Base-by-base conservation (phyloP, 1,139 yeast genomes). In the Candida smagusa region DNA sequence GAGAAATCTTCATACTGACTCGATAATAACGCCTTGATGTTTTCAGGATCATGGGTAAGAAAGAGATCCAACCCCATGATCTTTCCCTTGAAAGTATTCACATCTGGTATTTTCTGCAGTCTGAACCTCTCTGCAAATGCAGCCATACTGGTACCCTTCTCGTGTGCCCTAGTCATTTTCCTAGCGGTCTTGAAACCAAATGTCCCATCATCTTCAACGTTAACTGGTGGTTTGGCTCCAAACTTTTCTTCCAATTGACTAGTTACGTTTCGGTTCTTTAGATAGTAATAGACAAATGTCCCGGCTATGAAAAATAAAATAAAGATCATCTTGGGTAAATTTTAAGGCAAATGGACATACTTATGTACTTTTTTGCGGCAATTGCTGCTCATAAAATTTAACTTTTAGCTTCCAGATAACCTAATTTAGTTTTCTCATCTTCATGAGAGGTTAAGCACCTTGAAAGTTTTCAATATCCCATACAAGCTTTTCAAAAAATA, bases 1-100 rank as follows among this genome's bases (percentile, higher is more conserved):
- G 65, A 64, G 53, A 72, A 77, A 42, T 77, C 80, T 46, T 63
- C 63, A 50, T 76, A 76, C 40, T 70, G 70, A 27, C 70, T 63
- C 28, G 70, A 68, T 43, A 66, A 57, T 7, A 66, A 40, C 2
- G 72, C 72, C 45, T 65, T 57, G 48, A 68, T 56, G 48, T 65
- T 53, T 28, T 53, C 57, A 2, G 59, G 56, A 24, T 54, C 57
- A 6, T 37, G 40, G 16, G 58, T 53, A 28, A 43, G 23, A 11
- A 50, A 28, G 9, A 47, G 22, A 4, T 36, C 28, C 12, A 33
- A 32, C 5, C 53, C 56, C 28, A 26, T 26, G 28, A 26, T 9
- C 12, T 11, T 26, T 3, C 13, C 12, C 28, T 26, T 26, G 28
- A 26, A 26, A 26, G 28, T 26, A 7, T n/a, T n/a, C 3, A 12